These are phyloP conservation scores for Cicer pinnatifidum DNA, from an alignment of 306 rosid species.

Conservation along the genomic window DNA sequence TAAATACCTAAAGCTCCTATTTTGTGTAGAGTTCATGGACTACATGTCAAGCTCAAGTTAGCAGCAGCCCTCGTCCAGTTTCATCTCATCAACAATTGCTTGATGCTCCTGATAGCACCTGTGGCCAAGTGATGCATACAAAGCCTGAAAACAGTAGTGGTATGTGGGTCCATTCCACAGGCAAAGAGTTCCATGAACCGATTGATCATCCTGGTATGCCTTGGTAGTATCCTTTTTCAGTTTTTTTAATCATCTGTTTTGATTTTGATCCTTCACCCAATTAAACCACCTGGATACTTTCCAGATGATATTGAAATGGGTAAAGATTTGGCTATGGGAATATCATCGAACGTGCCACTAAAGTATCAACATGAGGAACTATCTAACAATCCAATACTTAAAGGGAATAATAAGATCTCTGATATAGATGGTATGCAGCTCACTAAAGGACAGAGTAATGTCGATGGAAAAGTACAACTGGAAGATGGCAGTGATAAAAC, in stretches of 20 bases:
- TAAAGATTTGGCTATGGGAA: constrained; percentile 56
- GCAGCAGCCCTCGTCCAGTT: constrained; percentile 54
- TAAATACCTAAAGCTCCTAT: constrained; percentile 36
- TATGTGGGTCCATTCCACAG: constrained; percentile 47
- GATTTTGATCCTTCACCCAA: constrained; percentile 35
- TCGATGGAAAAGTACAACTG: constrained; percentile 42
- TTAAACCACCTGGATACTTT: constrained; percentile 36
- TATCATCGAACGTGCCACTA: constrained; percentile 42
- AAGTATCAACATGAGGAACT: constrained; percentile 46
- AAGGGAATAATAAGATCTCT: constrained; percentile 46
- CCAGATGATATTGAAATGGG: constrained; percentile 59
- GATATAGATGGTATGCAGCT: constrained; percentile 43
- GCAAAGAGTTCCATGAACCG: constrained; percentile 50
- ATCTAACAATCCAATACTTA: constrained; percentile 46
- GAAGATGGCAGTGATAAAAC: constrained; percentile 50
- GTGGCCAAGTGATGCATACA: constrained; percentile 56
- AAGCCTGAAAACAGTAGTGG: constrained; percentile 49
- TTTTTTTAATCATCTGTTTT: constrained; percentile 10
- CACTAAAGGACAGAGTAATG: constrained; percentile 42
- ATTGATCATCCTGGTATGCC: constrained; percentile 60
- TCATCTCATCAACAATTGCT: constrained; percentile 49
- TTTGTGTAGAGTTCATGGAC: constrained; percentile 60
- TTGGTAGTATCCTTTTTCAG: constrained; percentile 27
- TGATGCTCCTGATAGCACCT: constrained; percentile 60
- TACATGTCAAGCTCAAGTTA: constrained; percentile 55